Base-by-base conservation (phyloP, 148 eudicot genomes). In the Cornus controversa region DNA sequence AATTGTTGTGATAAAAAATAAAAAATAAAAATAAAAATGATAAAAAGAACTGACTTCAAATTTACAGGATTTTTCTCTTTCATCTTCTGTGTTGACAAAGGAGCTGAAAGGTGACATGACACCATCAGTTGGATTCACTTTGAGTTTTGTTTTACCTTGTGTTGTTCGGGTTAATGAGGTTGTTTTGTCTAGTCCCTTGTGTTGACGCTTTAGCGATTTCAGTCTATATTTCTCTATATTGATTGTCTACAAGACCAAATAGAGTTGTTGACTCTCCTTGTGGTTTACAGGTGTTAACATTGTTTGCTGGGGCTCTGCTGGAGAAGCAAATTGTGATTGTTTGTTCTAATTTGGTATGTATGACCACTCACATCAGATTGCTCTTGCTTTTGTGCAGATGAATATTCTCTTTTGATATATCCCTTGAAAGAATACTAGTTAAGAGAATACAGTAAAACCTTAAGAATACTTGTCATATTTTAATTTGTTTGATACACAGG, bases 241-340 rank as follows among this genome's bases (percentile, higher is more conserved):
- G 37, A 54, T 27, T 27, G n/a, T 72, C n/a, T n/a, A n/a, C 64
- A 31, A 67, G 28, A 27, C 64, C 20, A 1, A 11, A 27, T 68
- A 20, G 70, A 75, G 60, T 62, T 34, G 67, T 36, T 50, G 70
- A 70, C 73, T 87, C 40, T 73, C 22, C 27, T 22, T 83, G 58
- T 64, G 53, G 77, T 65, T 85, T 81, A 74, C 92, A 96, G 99
- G 87, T 96, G 10, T 82, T 93, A 80, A 93, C 98, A 82, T 72
- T 96, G 87, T 87, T 96, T 79, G 88, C 95, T 20, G 98, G 91
- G 72, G 94, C 94, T 73, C 86, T 96, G 63, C 89, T 96, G 85
- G 99, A 96, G 84, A 96, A 93, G 85, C 97, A 96, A 82, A 92
- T 96, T 82, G 90, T 89, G 62, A 54, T 93, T 68, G 88, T 91